Percentiles rank a stretch among this genome's conserved stretches.
Conservation (phyloP, 176 grass and related monocot genomes). For the Carex myosuroides region DNA sequence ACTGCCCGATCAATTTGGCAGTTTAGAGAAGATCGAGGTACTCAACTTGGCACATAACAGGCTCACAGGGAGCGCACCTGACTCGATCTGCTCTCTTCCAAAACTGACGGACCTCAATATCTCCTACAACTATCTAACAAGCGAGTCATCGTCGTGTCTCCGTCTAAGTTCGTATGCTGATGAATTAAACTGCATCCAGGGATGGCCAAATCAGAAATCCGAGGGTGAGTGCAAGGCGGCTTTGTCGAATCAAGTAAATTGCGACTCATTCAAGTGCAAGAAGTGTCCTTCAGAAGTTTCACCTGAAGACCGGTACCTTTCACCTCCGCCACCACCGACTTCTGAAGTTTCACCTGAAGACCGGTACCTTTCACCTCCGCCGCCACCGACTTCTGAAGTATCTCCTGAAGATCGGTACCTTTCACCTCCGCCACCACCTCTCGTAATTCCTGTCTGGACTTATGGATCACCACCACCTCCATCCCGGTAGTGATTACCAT, state of each 20-base stretch:
- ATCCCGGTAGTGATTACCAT: neutral
- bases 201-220: neutral
- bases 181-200: neutral
- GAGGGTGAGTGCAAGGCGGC: neutral
- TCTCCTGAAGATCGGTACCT: neutral
- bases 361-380: neutral
- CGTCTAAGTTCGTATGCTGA: neutral
- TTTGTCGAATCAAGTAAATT: slow-evolving; percentile 7
- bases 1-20: slow-evolving; percentile 35
- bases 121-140: neutral
- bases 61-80: neutral
- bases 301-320: neutral
- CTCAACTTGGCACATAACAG: slow-evolving; percentile 51
- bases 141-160: neutral
- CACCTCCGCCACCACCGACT: slow-evolving; percentile 3
- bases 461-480: slow-evolving; percentile 20
- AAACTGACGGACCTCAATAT: neutral
- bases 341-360: neutral
- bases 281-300: neutral
- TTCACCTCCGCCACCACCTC: slow-evolving; percentile 1
- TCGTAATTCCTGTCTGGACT: slow-evolving; percentile 17
- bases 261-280: slow-evolving; percentile 19
- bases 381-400: neutral
- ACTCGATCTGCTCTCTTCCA: slow-evolving; percentile 2
- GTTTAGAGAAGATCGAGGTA: slow-evolving; percentile 49